Evolutionary conservation across 2,329 filamentous ascomycete genomes (phyloP).

Genomic region (Monosporascus sp.): DNA sequence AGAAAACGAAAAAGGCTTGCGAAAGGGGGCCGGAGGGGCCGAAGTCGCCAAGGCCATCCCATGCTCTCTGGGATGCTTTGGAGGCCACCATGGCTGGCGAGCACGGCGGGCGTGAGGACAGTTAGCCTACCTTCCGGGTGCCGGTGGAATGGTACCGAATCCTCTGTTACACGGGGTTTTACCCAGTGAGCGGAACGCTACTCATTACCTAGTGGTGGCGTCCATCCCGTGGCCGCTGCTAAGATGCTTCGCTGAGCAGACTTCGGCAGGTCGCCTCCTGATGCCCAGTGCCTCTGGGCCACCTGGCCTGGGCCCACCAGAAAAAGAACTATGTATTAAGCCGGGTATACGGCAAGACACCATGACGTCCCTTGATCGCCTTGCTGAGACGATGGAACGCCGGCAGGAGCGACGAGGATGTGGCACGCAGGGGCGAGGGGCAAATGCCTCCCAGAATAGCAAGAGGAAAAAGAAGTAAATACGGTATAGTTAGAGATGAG

Average conservation of each 20-base stretch:
- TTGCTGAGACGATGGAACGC: background rate
- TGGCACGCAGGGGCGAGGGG: no score
- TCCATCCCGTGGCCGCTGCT: background rate
- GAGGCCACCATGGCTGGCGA: background rate
- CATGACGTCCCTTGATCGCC: no score
- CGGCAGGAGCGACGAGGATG: background rate
- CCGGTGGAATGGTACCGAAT: background rate
- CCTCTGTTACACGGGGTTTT: background rate
- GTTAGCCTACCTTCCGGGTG: background rate
- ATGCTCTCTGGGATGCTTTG: background rate
- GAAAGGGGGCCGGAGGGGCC: background rate
- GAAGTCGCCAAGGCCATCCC: background rate
- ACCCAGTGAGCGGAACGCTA: background rate
- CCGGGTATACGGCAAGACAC: no score
- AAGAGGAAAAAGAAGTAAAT: background rate
- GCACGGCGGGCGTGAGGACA: background rate
- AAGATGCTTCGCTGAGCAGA: background rate
- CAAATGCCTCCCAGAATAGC: no score
- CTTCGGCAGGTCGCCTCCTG: no score
- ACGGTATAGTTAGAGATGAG: conserved; percentile 10
- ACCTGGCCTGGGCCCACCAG: background rate
- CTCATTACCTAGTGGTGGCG: background rate
- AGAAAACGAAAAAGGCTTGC: background rate
- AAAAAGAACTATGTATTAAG: no score
- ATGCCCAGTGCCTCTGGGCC: background rate